Conservation (phyloP, 208 protist genomes). For the Acanthamoeba quina region DNA sequence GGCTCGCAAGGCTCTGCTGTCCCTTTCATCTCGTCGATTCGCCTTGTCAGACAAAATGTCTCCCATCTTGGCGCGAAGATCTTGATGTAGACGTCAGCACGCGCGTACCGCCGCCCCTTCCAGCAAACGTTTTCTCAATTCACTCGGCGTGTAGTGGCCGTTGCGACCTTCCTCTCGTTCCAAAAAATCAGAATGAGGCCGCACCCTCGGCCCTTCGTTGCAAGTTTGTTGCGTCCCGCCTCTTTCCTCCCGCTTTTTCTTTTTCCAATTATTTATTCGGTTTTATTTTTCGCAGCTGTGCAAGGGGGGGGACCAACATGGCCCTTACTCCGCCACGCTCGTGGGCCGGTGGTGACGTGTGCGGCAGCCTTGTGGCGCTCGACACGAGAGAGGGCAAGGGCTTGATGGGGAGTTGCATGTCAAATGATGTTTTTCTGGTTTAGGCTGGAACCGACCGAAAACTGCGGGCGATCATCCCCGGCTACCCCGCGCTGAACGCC, state of each 20-base stretch:
- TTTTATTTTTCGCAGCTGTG: background rate
- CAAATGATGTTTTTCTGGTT: background rate
- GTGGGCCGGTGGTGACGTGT: too few species aligned
- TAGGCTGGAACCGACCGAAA: background rate
- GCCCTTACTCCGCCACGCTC: fast-evolving
- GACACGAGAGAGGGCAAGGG: too few species aligned
- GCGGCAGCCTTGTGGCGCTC: too few species aligned
- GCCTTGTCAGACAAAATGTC: conserved; percentile 4
- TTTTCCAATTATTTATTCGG: background rate
- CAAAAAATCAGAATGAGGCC: too few species aligned
- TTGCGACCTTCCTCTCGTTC: too few species aligned
- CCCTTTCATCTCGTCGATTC: background rate
- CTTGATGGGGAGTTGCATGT: background rate
- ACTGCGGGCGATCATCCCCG: background rate
- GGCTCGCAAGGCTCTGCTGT: background rate
- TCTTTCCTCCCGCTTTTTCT: background rate
- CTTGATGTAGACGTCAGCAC: background rate
- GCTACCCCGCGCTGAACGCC: background rate
- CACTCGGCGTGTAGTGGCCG: too few species aligned
- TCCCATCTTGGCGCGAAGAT: background rate
- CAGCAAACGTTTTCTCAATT: too few species aligned
- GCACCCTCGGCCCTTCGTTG: too few species aligned
- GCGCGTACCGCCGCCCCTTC: too few species aligned
- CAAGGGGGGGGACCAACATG: too few species aligned
- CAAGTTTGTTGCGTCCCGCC: background rate